Conservation (phyloP, 176 grass and related monocot genomes). For the sorghum (Sorghum bicolor) region Sorghum_bicolor_NCBIv3 NC_012878.2:47412001-47412500, state of each 20-base stretch:
- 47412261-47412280: conserved; percentile 3
- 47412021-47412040: background rate
- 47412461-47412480: too few relatives aligned
- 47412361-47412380: too few relatives aligned
- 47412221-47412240: background rate
- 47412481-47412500: too few relatives aligned
- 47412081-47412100: background rate
- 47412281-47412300: background rate
- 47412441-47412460: too few relatives aligned
- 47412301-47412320: too few relatives aligned
- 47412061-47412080: background rate
- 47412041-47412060: background rate
- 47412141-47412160: background rate
- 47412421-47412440: too few relatives aligned
- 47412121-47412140: background rate
- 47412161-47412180: background rate
- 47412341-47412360: too few relatives aligned
- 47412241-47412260: background rate
- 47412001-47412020: conserved; percentile 5
- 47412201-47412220: background rate
- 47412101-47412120: background rate
- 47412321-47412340: too few relatives aligned
- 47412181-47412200: background rate
- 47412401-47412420: too few relatives aligned
- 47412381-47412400: too few relatives aligned